Evolutionary conservation across 306 rosid genomes (phyloP), one percentile per base, ranked within the genome.

Genomic region (Benincasa hispida): DNA sequence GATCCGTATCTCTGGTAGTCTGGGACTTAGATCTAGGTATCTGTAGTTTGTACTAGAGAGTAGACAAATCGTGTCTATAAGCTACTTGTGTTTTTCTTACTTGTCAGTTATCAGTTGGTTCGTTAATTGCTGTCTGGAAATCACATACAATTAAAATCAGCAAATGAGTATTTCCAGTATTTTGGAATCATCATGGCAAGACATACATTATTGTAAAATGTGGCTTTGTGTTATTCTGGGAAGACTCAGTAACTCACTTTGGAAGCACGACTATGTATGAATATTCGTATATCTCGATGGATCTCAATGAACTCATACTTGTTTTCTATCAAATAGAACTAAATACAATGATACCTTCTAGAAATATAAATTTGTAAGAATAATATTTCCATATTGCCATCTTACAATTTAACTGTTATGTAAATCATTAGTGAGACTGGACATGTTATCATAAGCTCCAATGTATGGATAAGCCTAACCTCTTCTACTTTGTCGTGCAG

Each of bases 401-500:
- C 73, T 10, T 67, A 67, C n/a, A 39, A 41, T 67, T 10, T 37
- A 37, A 39, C 5, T 66, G 51, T 66, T 9, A 65, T 5, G 17
- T 62, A 17, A 8, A 8, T 42, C 34, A 47, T 14, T 42, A 24
- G 58, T 48, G 39, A 70, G 39, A 4, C 8, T 45, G n/a, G 45
- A 35, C 68, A 67, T 34, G 19, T 15, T 4, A 22, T 62, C 47
- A 39, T 37, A 6, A 6, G 5, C 22, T 68, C 47, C 37, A 55
- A 32, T 17, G 47, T 56, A 37, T 75, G 51, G 65, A 6, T 5
- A 21, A 37, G 66, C 25, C 34, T 75, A 42, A 75, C 55, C 47
- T 50, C 25, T 55, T 28, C 28, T 22, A 56, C 35, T 6, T 68
- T 81, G 80, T 80, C 8, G 14, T 82, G 79, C 96, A 95, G 99